Base-by-base conservation (phyloP, 371 early-diverging fungal genomes). In the Mucor racemosus region DNA sequence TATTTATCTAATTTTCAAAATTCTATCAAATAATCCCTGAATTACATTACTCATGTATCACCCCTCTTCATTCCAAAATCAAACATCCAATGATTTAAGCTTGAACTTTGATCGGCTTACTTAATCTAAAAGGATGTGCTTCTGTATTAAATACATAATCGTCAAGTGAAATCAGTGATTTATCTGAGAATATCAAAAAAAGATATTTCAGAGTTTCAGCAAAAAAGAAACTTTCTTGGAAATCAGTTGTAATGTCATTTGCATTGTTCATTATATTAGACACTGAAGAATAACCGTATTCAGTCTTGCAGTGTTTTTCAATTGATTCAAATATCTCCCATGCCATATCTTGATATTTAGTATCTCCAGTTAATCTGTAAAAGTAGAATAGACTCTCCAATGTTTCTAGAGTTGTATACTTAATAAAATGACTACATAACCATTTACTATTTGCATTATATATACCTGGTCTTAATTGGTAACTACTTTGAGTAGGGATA, bases 121-220 rank as follows among this genome's bases (percentile, higher is more conserved):
- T 35, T 1, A 82, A 67, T 66, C 75, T 79, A 58, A 90, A 80
- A 39, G 94, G 91, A 72, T 92, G 92, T 0, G 90, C 93, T 63
- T 91, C 91, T 0, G 92, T 91, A 19, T 84, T 92, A 54, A 90
- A 80, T 7, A 92, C 85, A 44, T 84, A 94, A 61, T 94, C 79
- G 66, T 92, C 88, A 65, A 96, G 76, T 3, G 92, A 86, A 5
- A 92, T 74, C 26, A 53, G 14, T 81, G 40, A 11, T 77, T 75
- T 19, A 46, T 88, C 85, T 46, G 82, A 76, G 71, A 96, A 96
- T 40, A 94, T 84, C 71, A 95, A 74, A 75, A 93, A 96, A 33
- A 95, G 81, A 67, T 97, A 97, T 75, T 97, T 97, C 61, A 97
- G 79, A 0, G 96, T 96, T 70, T 97, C 96, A 1, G 91, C 93